phyloP scores from a whole-genome alignment of 176 grass and related monocot species.

The Secale cereale region DNA sequence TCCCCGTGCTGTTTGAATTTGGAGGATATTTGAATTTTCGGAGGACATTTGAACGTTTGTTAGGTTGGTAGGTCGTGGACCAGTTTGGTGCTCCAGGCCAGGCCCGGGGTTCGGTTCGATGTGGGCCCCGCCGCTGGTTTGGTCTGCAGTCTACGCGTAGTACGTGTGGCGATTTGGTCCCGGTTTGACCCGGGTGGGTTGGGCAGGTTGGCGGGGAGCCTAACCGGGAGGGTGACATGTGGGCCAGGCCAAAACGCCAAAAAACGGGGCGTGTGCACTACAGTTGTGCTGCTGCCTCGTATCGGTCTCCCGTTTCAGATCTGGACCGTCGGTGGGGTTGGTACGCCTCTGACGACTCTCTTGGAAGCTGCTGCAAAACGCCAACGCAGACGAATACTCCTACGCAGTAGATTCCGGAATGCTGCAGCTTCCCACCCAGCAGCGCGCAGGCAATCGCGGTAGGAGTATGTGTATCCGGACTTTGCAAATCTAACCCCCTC shows the following conservation, averaged over 20 bases:
- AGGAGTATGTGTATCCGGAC: too few species aligned
- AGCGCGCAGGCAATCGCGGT: background rate
- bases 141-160: too few species aligned
- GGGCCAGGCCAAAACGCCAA: background rate
- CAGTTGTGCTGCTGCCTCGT: background rate
- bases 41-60: too few species aligned
- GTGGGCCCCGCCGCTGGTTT: too few species aligned
- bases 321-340: constrained; percentile 4
- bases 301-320: background rate
- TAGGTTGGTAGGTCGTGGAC: too few species aligned
- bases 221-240: constrained; percentile 17
- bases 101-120: too few species aligned
- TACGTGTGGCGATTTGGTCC: background rate
- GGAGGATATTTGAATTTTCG: too few species aligned
- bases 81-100: too few species aligned
- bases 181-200: constrained; percentile 16
- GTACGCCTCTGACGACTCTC: background rate
- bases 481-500: too few species aligned
- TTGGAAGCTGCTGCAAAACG: background rate
- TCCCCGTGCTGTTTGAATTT: too few species aligned
- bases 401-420: background rate
- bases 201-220: constrained; percentile 31
- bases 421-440: background rate
- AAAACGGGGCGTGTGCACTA: background rate
- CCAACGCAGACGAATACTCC: background rate